Conservation (phyloP, 2,329 filamentous ascomycete species). For the Ustulina deusta region DNA sequence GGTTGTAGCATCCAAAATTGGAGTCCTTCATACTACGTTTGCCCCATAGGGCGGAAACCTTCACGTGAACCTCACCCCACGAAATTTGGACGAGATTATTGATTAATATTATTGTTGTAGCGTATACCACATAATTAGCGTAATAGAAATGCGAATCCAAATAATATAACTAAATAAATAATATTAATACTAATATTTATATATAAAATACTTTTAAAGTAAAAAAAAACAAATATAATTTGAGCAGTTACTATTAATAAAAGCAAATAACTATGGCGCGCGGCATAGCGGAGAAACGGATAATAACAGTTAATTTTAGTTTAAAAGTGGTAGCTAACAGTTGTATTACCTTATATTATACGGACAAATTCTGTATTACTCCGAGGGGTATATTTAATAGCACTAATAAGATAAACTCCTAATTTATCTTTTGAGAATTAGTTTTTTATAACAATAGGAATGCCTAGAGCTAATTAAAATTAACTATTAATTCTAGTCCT, state of each 20-base stretch:
- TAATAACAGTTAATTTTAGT: conserved; percentile 1
- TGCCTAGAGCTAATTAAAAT: background rate
- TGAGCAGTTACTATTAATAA: conserved; percentile 19
- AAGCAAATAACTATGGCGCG: conserved; percentile 3
- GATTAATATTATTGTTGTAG: conserved; percentile 10
- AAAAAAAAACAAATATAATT: conserved; percentile 15
- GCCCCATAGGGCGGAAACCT: too few relatives aligned
- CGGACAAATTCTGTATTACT: background rate
- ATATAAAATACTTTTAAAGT: conserved; percentile 13
- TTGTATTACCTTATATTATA: conserved; percentile 4
- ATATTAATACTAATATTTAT: conserved; percentile 15
- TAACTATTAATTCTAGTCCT: conserved; percentile 5
- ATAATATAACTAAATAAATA: background rate
- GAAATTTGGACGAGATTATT: conserved; percentile 10
- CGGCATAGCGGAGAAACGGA: background rate
- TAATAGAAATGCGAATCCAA: conserved; percentile 12
- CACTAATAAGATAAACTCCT: background rate
- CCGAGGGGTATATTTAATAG: background rate
- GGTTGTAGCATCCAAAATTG: too few relatives aligned
- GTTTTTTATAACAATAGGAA: background rate
- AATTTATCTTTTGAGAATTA: background rate
- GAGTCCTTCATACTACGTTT: too few relatives aligned
- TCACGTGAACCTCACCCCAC: too few relatives aligned
- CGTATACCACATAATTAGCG: conserved; percentile 3
- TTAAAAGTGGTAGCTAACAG: background rate